Evolutionary conservation across 108 stramenopile species (phyloP), one percentile per base, ranked within the genome.

Genomic region (Cyclotella cryptica): DNA sequence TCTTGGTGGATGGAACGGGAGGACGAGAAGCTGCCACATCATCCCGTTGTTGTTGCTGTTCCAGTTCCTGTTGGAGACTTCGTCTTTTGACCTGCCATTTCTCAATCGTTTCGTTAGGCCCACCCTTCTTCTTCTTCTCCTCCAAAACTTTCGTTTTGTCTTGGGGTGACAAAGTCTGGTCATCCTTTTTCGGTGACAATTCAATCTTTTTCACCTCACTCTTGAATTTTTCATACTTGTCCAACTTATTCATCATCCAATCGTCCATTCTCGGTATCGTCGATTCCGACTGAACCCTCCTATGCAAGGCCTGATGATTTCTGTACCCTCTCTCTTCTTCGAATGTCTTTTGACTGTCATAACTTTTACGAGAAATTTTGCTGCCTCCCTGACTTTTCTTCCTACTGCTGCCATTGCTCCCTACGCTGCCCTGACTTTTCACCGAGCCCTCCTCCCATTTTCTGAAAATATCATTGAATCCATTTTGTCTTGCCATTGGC

Each of bases 221-320:
- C 24, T 45, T 65, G 24, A 65, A 65, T 21, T 43, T 10, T 13
- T 65, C 64, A 44, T 65, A 65, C 64, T 65, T 65, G 64, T 65
- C 64, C 15, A 65, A 14, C 60, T 61, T 65, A 19, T 45, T 21
- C 10, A 26, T 65, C 43, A 65, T 8, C 64, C 64, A 65, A 45
- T 65, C 64, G 21, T 65, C 44, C 44, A 65, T 65, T 45, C 64
- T 43, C 44, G 64, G 64, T 24, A 65, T 44, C 10, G 64, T 17
- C 9, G 61, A 62, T 65, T 43, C 64, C 0, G 21, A 11, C 30
- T 45, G 42, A 26, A 22, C 19, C 13, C 64, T 45, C 43, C 64
- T 24, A 14, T 44, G 49, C 49, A 19, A 51, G 49, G 49, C 3
- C 3, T 19, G n/a, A 51, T 51, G n/a, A 19, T 51, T 51, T 3